Conservation (phyloP, 108 stramenopile genomes). For the Cyclotella sp. region DNA sequence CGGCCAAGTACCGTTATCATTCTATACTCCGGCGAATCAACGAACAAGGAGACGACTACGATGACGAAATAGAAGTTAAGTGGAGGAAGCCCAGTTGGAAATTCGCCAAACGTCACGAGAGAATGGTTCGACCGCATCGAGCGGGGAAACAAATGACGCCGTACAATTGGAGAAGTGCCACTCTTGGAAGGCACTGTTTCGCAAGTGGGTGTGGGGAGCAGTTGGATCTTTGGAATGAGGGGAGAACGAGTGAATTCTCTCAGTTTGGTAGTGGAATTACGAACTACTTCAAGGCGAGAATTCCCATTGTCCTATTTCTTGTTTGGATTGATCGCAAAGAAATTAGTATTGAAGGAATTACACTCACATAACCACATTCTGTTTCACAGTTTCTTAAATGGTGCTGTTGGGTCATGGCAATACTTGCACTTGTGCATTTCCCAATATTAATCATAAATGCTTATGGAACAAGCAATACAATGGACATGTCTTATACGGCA, state of each 20-base stretch:
- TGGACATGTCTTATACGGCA: slow-evolving; percentile 12
- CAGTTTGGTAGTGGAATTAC: slow-evolving; percentile 74
- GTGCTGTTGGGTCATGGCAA: slow-evolving; percentile 64
- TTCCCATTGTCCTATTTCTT: not conserved
- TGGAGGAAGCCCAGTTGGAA: slow-evolving; percentile 58
- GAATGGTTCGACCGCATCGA: slow-evolving; percentile 48
- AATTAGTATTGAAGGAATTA: not conserved
- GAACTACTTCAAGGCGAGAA: slow-evolving; percentile 70
- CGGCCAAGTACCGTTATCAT: slow-evolving; percentile 16
- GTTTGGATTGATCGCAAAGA: not conserved
- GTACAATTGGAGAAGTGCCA: slow-evolving; percentile 37
- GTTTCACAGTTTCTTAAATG: slow-evolving; percentile 61
- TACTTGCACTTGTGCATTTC: slow-evolving; percentile 53
- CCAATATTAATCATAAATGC: slow-evolving; percentile 61
- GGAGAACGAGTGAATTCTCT: slow-evolving; percentile 62
- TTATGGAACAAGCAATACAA: slow-evolving; percentile 30
- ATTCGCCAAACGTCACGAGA: slow-evolving; percentile 55
- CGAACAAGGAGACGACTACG: slow-evolving; percentile 48
- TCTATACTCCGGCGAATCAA: slow-evolving; percentile 43
- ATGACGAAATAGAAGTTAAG: slow-evolving; percentile 51
- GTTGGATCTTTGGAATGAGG: slow-evolving; percentile 74
- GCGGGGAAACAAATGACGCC: slow-evolving; percentile 47
- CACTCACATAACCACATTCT: not conserved
- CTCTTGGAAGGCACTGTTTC: slow-evolving; percentile 66
- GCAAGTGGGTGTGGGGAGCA: slow-evolving; percentile 70